These are phyloP conservation scores for Erodium trifolium DNA, from an alignment of 441 rosid genomes.

Conservation along the genomic window DNA sequence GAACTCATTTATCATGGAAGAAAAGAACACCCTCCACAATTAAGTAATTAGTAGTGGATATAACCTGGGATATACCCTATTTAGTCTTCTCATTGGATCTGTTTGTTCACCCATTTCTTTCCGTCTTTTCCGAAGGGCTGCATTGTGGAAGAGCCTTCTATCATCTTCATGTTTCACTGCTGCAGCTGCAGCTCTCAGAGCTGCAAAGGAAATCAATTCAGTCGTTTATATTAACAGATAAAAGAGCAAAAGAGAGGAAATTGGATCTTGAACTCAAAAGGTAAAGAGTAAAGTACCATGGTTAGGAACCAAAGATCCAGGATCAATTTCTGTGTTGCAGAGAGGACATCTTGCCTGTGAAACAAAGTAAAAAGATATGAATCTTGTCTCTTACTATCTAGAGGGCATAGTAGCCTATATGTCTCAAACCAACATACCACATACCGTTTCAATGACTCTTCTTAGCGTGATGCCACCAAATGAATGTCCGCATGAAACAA, in stretches of 20 bases:
- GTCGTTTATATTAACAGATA: slow-evolving; percentile 1
- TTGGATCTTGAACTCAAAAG: not conserved
- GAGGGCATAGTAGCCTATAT: slow-evolving; percentile 7
- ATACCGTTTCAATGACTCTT: slow-evolving; percentile 74
- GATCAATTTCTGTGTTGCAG: slow-evolving; percentile 71
- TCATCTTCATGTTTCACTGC: slow-evolving; percentile 89
- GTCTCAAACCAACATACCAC: slow-evolving; percentile 7
- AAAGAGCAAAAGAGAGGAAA: slow-evolving; percentile 9
- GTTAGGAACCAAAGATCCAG: slow-evolving; percentile 68
- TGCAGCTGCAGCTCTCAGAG: slow-evolving; percentile 88
- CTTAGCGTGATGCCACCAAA: slow-evolving; percentile 93
- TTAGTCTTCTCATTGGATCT: slow-evolving; percentile 52
- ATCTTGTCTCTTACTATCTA: slow-evolving; percentile 21
- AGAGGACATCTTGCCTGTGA: slow-evolving; percentile 85
- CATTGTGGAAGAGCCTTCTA: slow-evolving; percentile 78
- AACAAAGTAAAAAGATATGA: slow-evolving; percentile 32
- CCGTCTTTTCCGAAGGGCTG: slow-evolving; percentile 82
- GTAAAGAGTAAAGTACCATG: slow-evolving; percentile 40
- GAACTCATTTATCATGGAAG: too few relatives aligned
- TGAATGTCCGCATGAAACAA: slow-evolving; percentile 91
- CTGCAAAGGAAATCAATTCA: slow-evolving; percentile 31
- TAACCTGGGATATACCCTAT: slow-evolving; percentile 33
- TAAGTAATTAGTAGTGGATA: not conserved
- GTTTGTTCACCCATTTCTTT: slow-evolving; percentile 80
- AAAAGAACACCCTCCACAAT: too few relatives aligned